phyloP scores from a whole-genome alignment of 108 stramenopile species.

The Cyclotella cryptica region DNA sequence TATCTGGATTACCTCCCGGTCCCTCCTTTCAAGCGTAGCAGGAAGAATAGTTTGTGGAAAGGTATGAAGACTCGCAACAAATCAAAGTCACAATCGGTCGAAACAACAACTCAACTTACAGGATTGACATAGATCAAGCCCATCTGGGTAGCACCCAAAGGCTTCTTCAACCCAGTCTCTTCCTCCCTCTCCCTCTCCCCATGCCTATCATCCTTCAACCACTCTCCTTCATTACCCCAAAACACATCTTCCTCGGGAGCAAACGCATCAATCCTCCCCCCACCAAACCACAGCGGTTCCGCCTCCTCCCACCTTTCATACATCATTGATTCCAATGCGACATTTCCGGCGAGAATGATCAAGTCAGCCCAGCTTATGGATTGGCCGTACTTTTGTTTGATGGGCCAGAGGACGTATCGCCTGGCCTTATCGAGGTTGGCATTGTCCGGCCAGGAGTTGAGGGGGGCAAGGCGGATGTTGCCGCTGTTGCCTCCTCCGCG shows the following conservation, averaged over 20 bases:
- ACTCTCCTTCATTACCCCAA: conserved; percentile 76
- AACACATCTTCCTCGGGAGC: conserved; percentile 74
- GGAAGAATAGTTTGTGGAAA: background rate
- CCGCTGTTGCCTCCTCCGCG: conserved; percentile 73
- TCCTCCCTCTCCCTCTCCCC: conserved; percentile 26
- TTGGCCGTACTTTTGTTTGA: conserved; percentile 79
- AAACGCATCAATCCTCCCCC: conserved; percentile 74
- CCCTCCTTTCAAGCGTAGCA: conserved; percentile 49
- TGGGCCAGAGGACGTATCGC: conserved; percentile 70
- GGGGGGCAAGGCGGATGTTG: conserved; percentile 71
- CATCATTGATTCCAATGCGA: conserved; percentile 77
- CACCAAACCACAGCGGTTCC: conserved; percentile 70
- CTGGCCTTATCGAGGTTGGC: conserved; percentile 80
- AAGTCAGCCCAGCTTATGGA: conserved; percentile 76
- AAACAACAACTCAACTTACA: background rate
- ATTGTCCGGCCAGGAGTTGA: conserved; percentile 87
- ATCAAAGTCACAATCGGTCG: no score
- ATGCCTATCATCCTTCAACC: conserved; percentile 66
- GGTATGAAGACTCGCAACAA: background rate
- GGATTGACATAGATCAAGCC: conserved; percentile 89
- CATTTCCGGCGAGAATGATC: conserved; percentile 85
- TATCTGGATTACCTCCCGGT: conserved; percentile 74
- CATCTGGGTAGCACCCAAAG: conserved; percentile 83
- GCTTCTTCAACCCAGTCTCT: conserved; percentile 56
- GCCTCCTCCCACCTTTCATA: conserved; percentile 46